A percentile compares a stretch with the other conserved stretches of the same genome.
These are phyloP conservation scores for Parvularia atlantis DNA, from an alignment of 78 protist species.

Conservation along the genomic window DNA sequence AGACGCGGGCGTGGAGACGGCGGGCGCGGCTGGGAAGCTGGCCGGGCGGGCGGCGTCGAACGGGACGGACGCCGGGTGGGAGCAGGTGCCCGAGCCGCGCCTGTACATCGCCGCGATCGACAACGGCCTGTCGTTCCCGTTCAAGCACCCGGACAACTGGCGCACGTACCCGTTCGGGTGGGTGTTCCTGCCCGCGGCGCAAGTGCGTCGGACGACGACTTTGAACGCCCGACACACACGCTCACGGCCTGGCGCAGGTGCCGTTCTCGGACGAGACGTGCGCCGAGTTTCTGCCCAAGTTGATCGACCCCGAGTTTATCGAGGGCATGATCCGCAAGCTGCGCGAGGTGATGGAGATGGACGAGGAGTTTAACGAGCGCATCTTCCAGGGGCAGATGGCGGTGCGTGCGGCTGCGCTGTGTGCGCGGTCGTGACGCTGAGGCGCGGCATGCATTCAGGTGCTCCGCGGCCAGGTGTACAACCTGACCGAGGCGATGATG, in stretches of 20 bases:
- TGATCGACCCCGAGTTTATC: neutral
- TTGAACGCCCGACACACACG: neutral
- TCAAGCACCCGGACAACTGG: conserved; percentile 48
- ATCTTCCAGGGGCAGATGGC: conserved; percentile 3
- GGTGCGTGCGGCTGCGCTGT: neutral
- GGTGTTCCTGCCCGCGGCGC: conserved; percentile 11
- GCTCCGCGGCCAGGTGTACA: too few species aligned
- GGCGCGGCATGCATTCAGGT: too few species aligned
- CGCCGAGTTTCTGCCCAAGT: conserved; percentile 1
- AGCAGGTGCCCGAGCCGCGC: neutral
- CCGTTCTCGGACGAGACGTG: conserved; percentile 10
- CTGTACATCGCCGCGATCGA: conserved; percentile 29
- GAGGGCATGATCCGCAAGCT: neutral
- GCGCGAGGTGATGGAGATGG: neutral
- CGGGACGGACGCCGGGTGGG: neutral
- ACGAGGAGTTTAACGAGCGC: neutral
- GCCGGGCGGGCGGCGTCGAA: too few species aligned
- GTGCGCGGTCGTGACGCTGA: neutral
- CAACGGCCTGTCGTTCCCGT: conserved; percentile 54
- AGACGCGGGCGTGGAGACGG: too few species aligned
- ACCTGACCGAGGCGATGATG: too few species aligned
- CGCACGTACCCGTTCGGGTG: conserved; percentile 38
- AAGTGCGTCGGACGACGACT: neutral
- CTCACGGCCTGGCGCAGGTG: conserved; percentile 1
- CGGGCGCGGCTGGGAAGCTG: too few species aligned